phyloP scores from a whole-genome alignment of 1,284 basidiomycete species.

The Trametes sp. region DNA sequence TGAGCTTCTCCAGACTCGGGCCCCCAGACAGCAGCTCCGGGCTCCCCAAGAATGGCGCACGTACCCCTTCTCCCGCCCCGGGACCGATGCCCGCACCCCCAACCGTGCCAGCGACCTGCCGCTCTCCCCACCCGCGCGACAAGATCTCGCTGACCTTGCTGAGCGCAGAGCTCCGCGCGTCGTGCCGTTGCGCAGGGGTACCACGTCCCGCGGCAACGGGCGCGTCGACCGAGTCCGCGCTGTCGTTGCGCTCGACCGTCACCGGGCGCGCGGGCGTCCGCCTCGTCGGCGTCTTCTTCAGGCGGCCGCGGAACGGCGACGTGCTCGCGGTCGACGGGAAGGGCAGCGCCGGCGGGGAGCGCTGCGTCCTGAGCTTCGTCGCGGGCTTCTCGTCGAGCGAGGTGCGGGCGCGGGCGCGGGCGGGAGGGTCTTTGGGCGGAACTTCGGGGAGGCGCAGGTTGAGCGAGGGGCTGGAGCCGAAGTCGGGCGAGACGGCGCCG shows the following conservation, averaged over 20 bases:
- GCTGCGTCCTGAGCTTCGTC: conserved; percentile 35
- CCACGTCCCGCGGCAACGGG: conserved; percentile 14
- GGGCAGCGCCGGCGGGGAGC: conserved; percentile 35
- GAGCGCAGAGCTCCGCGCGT: conserved; percentile 39
- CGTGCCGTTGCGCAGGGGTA: conserved; percentile 39
- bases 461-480: conserved; percentile 30
- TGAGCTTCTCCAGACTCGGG: conserved; percentile 8
- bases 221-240: conserved; percentile 13
- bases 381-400: conserved; percentile 18
- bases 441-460: conserved; percentile 16
- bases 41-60: conserved; percentile 23
- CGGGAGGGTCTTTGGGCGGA: background rate
- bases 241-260: conserved; percentile 12
- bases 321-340: conserved; percentile 35
- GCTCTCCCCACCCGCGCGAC: conserved; percentile 40
- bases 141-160: conserved; percentile 45
- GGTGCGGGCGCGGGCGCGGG: background rate
- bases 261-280: conserved; percentile 1
- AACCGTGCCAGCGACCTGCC: conserved; percentile 21
- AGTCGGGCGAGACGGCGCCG: conserved; percentile 27
- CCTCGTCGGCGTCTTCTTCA: conserved; percentile 32
- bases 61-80: conserved; percentile 13
- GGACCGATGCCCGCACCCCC: too few relatives aligned
- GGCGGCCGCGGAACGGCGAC: conserved; percentile 34
- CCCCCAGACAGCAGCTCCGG: background rate